A percentile compares a stretch with the other conserved stretches of the same genome.
Evolutionary conservation across 2,329 filamentous ascomycete species (phyloP).

Genomic region (Capronia americana): DNA sequence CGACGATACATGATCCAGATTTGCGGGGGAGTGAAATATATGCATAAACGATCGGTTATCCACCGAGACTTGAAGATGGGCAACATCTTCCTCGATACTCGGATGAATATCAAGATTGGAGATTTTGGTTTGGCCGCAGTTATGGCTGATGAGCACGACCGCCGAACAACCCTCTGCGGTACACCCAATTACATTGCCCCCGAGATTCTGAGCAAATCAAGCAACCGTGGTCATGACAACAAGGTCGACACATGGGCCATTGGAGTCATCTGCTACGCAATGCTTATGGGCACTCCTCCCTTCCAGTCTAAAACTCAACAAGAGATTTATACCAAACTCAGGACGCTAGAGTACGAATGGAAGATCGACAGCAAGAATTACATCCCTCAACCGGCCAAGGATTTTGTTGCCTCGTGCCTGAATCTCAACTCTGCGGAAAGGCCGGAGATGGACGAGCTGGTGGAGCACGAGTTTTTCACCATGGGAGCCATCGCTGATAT

Average conservation of each 20-base stretch:
- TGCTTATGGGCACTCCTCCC: slow-evolving; percentile 93
- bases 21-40: slow-evolving; percentile 95
- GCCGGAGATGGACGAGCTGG: slow-evolving; percentile 57
- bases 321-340: slow-evolving; percentile 59
- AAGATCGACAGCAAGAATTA: slow-evolving; percentile 55
- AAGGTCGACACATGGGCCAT: slow-evolving; percentile 99
- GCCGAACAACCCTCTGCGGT: slow-evolving; percentile 91
- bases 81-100: slow-evolving; percentile 90
- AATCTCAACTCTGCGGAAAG: slow-evolving; percentile 56
- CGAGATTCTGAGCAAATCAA: slow-evolving; percentile 88
- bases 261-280: slow-evolving; percentile 94
- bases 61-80: slow-evolving; percentile 98
- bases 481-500: slow-evolving; percentile 57
- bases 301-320: slow-evolving; percentile 78
- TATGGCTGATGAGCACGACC: slow-evolving; percentile 88
- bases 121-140: slow-evolving; percentile 95
- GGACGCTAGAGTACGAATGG: slow-evolving; percentile 57
- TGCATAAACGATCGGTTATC: slow-evolving; percentile 94
- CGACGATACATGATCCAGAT: slow-evolving; percentile 94
- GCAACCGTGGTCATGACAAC: slow-evolving; percentile 83
- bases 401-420: slow-evolving; percentile 55
- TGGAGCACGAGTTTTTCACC: slow-evolving; percentile 58
- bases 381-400: slow-evolving; percentile 58
- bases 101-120: slow-evolving; percentile 98
- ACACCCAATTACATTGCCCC: slow-evolving; percentile 99